Evolutionary conservation across 192 early-diverging fungal genomes (phyloP), one percentile per base, ranked within the genome.

Genomic region (Backusella luteola): DNA sequence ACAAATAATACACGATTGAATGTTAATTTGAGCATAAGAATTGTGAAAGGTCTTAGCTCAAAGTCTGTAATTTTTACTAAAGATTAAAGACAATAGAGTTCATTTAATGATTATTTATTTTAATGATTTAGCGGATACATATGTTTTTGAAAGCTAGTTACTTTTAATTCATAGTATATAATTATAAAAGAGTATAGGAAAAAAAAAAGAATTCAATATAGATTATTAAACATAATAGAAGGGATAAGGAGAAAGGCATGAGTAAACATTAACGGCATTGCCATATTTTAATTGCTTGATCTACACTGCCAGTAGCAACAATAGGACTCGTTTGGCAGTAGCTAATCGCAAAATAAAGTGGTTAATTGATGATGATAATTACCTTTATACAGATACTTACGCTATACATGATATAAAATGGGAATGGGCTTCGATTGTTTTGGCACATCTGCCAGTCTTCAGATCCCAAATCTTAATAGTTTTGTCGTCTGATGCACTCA

Each of bases 341-440:
- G 49, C 81, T 83, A 73, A 29, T 63, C 9, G 29, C 23, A 63
- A 63, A 14, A 67, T 42, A 39, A 73, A 35, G 34, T 34, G 34
- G 44, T 34, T 19, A 26, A 52, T 66, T n/a, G 8, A 66, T 32
- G 12, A 26, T 17, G 19, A 38, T 63, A 34, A n/a, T 41, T n/a
- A 21, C 44, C 39, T 38, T 21, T 29, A 34, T 1, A 12, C 34
- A 26, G 46, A 19, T 56, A 70, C 77, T 83, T 93, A 92, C 68
- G 89, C 93, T 39, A 98, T 86, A 77, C 92, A 93, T 3, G 94
- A 95, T 32, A 95, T 91, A 87, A 98, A 98, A 76, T 98, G 96
- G n/a, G 84, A 78, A 44, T 95, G 93, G 0, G 95, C 96, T 66
- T 97, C 94, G 66, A 96, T 69, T 19, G 90, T 92, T 79, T 94